Conservation (phyloP, 805 yeast genomes). For the Kregervanrija fluxuum region DNA sequence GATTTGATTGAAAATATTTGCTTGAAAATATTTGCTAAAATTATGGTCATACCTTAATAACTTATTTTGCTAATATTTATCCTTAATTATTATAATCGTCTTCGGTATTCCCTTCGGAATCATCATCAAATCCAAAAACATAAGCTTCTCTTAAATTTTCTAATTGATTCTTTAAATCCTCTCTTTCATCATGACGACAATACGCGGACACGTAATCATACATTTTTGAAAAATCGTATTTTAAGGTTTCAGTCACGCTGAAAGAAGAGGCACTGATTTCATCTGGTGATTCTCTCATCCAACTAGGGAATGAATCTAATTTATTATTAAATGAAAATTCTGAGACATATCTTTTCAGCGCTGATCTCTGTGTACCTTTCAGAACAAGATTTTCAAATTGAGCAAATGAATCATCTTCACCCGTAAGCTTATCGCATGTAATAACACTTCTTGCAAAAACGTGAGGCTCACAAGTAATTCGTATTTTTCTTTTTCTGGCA, state of each 20-base stretch:
- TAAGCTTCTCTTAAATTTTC: slow-evolving; percentile 8
- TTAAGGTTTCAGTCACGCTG: slow-evolving; percentile 19
- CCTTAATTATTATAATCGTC: no score
- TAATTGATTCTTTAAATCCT: slow-evolving; percentile 36
- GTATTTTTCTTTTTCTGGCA: not conserved
- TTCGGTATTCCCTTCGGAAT: slow-evolving; percentile 1
- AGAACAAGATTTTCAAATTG: slow-evolving; percentile 7
- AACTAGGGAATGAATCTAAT: slow-evolving; percentile 29
- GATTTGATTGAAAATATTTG: no score
- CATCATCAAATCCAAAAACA: slow-evolving; percentile 12
- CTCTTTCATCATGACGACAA: slow-evolving; percentile 41
- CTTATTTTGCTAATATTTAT: no score
- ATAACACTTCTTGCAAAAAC: slow-evolving; percentile 25
- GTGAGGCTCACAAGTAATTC: slow-evolving; percentile 1
- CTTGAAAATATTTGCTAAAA: no score
- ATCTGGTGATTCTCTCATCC: slow-evolving; percentile 8
- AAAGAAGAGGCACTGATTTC: slow-evolving; percentile 12
- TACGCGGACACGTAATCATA: slow-evolving; percentile 18
- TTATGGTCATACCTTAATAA: no score
- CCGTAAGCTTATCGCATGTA: slow-evolving; percentile 9
- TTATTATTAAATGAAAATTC: slow-evolving; percentile 10
- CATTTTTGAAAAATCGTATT: slow-evolving; percentile 17
- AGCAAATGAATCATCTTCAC: not conserved
- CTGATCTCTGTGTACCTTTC: slow-evolving; percentile 15
- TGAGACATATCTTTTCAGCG: slow-evolving; percentile 10